Conservation (phyloP, 2,329 filamentous ascomycete species). For the Colletotrichum tofieldiae region DNA sequence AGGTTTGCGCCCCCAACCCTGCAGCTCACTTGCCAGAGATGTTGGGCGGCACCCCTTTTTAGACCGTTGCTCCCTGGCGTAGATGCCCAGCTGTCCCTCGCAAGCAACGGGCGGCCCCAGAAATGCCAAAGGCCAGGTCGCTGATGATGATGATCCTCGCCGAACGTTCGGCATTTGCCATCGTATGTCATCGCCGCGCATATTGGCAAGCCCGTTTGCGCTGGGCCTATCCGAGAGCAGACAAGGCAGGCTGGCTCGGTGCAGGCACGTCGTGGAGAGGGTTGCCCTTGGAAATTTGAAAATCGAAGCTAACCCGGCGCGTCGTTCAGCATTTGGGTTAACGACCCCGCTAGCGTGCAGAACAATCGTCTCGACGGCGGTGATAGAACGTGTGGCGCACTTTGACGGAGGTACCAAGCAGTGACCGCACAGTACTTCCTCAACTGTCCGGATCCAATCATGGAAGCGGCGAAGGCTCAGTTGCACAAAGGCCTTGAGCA, state of each 20-base stretch:
- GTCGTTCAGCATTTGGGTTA: slow-evolving; percentile 28
- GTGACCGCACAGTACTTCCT: slow-evolving; percentile 22
- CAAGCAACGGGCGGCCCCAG: slow-evolving; percentile 19
- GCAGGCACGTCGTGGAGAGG: slow-evolving; percentile 3
- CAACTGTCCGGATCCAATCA: slow-evolving; percentile 8
- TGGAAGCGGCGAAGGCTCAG: background rate
- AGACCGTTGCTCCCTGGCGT: slow-evolving; percentile 15
- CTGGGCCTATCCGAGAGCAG: background rate
- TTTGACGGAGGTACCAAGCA: slow-evolving; percentile 3
- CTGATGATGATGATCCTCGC: slow-evolving; percentile 30
- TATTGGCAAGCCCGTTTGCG: slow-evolving; percentile 27
- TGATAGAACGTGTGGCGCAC: background rate
- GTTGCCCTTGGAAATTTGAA: background rate
- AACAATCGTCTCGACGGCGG: slow-evolving; percentile 9
- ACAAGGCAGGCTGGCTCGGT: slow-evolving; percentile 11
- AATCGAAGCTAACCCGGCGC: slow-evolving; percentile 20
- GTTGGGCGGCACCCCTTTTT: slow-evolving; percentile 35
- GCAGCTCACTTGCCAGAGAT: slow-evolving; percentile 37
- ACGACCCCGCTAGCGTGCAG: slow-evolving; percentile 22
- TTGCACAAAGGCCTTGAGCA: slow-evolving; percentile 8
- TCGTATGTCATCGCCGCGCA: background rate
- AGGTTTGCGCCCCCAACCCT: slow-evolving; percentile 31
- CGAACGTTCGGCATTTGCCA: slow-evolving; percentile 6
- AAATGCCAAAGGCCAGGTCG: slow-evolving; percentile 5
- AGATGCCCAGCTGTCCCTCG: slow-evolving; percentile 28